A percentile compares a stretch with the other conserved stretches of the same genome.
phyloP scores from a whole-genome alignment of 23 red algal species.

The Agarophyton chilense region DNA sequence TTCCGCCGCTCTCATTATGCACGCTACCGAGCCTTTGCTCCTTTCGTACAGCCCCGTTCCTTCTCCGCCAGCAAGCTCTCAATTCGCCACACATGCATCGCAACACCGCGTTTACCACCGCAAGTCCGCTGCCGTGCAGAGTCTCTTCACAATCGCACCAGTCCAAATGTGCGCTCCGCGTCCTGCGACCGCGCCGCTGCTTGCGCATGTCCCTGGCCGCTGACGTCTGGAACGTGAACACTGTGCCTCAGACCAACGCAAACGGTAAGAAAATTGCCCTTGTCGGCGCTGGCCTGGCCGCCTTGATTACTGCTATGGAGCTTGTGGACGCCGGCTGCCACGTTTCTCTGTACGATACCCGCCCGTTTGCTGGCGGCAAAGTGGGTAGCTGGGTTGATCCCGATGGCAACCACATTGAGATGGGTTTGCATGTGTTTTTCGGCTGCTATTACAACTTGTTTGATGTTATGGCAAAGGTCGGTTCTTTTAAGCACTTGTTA shows the following conservation, averaged over 20 bases:
- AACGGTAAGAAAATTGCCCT: conserved; percentile 47
- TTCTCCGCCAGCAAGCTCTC: not conserved
- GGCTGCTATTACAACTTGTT: conserved; percentile 99
- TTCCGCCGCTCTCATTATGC: too few relatives aligned
- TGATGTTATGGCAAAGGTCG: conserved; percentile 92
- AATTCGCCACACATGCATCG: not conserved
- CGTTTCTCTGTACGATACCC: conserved; percentile 81
- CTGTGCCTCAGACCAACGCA: conserved; percentile 11
- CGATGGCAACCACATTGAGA: conserved; percentile 96
- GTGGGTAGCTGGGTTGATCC: conserved; percentile 87
- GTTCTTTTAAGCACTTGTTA: conserved; percentile 76
- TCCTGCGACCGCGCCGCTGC: not conserved
- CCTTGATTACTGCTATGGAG: conserved; percentile 84
- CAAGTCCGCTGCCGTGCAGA: not conserved
- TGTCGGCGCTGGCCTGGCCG: conserved; percentile 89
- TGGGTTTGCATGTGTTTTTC: conserved; percentile 98
- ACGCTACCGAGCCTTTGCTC: too few relatives aligned
- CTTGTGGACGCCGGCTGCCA: conserved; percentile 80
- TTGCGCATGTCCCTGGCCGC: conserved; percentile 43
- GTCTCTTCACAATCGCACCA: not conserved
- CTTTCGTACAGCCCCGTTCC: not conserved
- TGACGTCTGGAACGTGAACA: conserved; percentile 40
- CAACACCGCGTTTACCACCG: not conserved
- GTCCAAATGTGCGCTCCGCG: not conserved
- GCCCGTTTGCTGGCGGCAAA: conserved; percentile 90